Evolutionary conservation across 306 rosid species (phyloP), one percentile per base, ranked within the genome.

Genomic region (Cucurbita moschata): DNA sequence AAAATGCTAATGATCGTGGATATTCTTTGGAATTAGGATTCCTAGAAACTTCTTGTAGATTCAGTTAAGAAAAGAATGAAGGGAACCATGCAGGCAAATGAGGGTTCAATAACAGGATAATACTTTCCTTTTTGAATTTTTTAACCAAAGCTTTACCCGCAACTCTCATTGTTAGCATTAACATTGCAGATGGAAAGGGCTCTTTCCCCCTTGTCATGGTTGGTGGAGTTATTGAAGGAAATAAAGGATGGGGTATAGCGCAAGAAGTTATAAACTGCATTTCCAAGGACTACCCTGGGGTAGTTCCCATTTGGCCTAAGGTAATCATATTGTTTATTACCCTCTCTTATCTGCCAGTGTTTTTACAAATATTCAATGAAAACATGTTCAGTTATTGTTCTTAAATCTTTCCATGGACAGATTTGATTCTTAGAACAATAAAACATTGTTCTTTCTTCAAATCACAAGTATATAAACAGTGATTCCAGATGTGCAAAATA

Each of bases 221-320:
- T 83, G 98, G 98, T 37, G 98, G 98, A 50, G 98, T 93, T 80
- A 93, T 93, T n/a, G 93, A 87, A 81, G 98, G 91, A 75, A 85
- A 93, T 55, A 93, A 79, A 82, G 77, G 83, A 38, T 92, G 98
- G 98, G 96, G 89, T 82, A 87, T 93, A 26, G 96, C 93, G 73
- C 83, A 83, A 78, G 93, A 93, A 88, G 98, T 93, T 72, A 68
- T 83, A 26, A 87, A 83, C 55, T 82, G 84, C 79, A 76, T 88
- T 72, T 83, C 89, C 65, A 86, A 86, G 75, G 63, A 80, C 73
- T 88, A 87, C 74, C 89, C 98, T 1, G 85, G 91, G 57, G 87
- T 82, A 63, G 71, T 79, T 80, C 85, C 96, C 5, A 82, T 93
- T 76, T 84, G 91, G 82, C 96, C 98, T 0, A 84, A 87, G 96